phyloP scores from a whole-genome alignment of 2,329 filamentous ascomycete genomes.

The Dryadomyces quercus-mongolicae region DNA sequence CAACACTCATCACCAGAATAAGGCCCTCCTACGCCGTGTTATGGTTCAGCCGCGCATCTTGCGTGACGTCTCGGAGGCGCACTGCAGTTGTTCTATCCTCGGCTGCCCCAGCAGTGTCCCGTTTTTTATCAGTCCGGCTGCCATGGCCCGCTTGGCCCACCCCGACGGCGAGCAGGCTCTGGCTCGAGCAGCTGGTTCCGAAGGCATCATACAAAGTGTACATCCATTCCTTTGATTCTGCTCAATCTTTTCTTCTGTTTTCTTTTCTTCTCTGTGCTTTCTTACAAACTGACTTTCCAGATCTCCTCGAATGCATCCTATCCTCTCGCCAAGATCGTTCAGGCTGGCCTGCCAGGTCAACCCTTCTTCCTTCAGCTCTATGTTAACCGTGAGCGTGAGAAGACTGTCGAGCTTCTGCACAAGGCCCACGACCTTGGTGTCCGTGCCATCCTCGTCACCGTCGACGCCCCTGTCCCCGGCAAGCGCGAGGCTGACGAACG shows the following conservation, averaged over 20 bases:
- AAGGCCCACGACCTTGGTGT: slow-evolving; percentile 31
- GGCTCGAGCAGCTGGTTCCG: slow-evolving; percentile 31
- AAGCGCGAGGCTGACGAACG: slow-evolving; percentile 47
- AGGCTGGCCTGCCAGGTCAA: slow-evolving; percentile 7
- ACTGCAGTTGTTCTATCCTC: slow-evolving; percentile 27
- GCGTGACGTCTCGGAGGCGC: slow-evolving; percentile 29
- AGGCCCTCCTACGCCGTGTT: slow-evolving; percentile 31
- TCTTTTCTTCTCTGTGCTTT: background rate
- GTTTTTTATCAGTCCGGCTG: slow-evolving; percentile 37
- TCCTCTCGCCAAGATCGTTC: slow-evolving; percentile 12
- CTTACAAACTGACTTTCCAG: slow-evolving; percentile 23
- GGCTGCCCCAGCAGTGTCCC: slow-evolving; percentile 18
- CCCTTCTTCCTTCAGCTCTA: slow-evolving; percentile 19
- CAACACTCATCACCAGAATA: slow-evolving; percentile 32
- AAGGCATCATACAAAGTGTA: slow-evolving; percentile 28
- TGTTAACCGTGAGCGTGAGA: slow-evolving; percentile 8
- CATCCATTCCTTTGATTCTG: background rate
- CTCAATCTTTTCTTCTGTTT: too few species aligned
- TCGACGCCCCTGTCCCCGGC: slow-evolving; percentile 41
- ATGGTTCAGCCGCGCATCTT: slow-evolving; percentile 40
- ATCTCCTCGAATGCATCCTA: slow-evolving; percentile 14
- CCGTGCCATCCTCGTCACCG: slow-evolving; percentile 34
- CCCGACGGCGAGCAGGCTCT: slow-evolving; percentile 39
- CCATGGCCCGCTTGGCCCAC: slow-evolving; percentile 36
- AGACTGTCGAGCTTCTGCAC: slow-evolving; percentile 4